These are phyloP conservation scores for Edaphochlamys debaryana DNA, from an alignment of 139 green algal species.

Conservation along the genomic window DNA sequence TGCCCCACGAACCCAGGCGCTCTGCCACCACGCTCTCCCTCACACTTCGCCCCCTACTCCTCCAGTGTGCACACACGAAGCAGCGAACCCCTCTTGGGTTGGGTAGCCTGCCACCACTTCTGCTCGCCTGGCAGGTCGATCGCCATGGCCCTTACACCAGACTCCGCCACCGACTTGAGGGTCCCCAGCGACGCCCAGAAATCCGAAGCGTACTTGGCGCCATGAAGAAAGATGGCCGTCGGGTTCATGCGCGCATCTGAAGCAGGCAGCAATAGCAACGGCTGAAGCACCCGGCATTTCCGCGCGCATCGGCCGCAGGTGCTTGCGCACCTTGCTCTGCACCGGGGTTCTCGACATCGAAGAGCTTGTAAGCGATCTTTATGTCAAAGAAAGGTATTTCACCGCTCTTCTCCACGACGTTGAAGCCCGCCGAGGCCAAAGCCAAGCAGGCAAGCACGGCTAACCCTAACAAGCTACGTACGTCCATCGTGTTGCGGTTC, in stretches of 20 bases:
- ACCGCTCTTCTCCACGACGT: conserved; percentile 5
- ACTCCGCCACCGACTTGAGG: conserved; percentile 28
- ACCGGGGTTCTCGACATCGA: conserved; percentile 14
- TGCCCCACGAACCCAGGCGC: neutral
- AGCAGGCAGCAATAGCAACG: too few relatives aligned
- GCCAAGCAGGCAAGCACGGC: too few relatives aligned
- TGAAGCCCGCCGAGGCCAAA: too few relatives aligned
- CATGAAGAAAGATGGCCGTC: conserved; percentile 51
- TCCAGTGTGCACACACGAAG: too few relatives aligned
- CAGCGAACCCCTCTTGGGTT: too few relatives aligned
- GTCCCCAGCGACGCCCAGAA: conserved; percentile 51
- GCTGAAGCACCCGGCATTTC: too few relatives aligned
- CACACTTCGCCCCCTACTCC: too few relatives aligned
- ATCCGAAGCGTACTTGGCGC: conserved; percentile 37
- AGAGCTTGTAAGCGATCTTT: conserved; percentile 28
- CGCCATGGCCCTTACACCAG: conserved; percentile 37
- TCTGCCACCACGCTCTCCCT: too few relatives aligned
- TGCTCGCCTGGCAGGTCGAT: conserved; percentile 60
- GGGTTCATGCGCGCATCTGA: neutral
- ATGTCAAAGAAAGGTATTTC: conserved; percentile 33
- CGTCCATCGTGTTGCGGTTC: too few relatives aligned
- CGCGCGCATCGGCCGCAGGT: too few relatives aligned
- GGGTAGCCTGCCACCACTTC: too few relatives aligned
- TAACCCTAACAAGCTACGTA: too few relatives aligned
- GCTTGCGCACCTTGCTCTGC: neutral